Evolutionary conservation across 2,329 filamentous ascomycete genomes (phyloP), one percentile per base, ranked within the genome.

Genomic region (Ceratocystis diversiconidia): DNA sequence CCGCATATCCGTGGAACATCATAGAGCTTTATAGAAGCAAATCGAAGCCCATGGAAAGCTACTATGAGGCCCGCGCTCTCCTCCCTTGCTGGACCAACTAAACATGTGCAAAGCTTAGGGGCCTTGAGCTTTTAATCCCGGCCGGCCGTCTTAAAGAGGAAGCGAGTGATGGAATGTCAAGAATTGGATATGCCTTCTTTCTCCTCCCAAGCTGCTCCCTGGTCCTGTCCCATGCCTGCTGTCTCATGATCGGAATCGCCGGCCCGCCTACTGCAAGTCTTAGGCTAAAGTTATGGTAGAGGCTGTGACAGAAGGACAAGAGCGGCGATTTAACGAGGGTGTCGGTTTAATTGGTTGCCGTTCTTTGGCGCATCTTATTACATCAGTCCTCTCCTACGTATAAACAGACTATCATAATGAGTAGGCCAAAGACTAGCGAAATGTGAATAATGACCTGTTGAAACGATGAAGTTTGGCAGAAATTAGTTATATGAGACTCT

Each of bases 11-110:
- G 10, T 62, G 15, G 61, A 62, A 50, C 46, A 22, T 50, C 17
- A n/a, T 55, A 28, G 62, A 64, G 32, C 19, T 22, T 30, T 15
- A 46, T 19, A 64, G 63, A 64, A 64, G 12, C 52, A 50, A 36
- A 15, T 22, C 43, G 43, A 62, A n/a, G 61, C 15, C 15, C 15
- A 28, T 50, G 22, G 43, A 50, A 50, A 62, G 19, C 17, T 59
- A 19, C 55, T 36, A 32, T 59, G 28, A n/a, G 55, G 55, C 6
- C 55, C 28, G 55, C 28, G 55, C 55, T n/a, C 46, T 3, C 12
- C 55, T 36, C 15, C 17, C 55, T 62, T 62, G 60, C 25, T 19
- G 43, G 22, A 17, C 48, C 48, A 52, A 25, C 22, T 30, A 19
- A 7, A 41, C 36, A 4, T 4, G 36, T 12, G 12, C 36, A 41